Percentiles rank a stretch among this genome's conserved stretches.
Evolutionary conservation across 805 yeast genomes (phyloP).

Genomic region (Kodamaea jinghongensis): DNA sequence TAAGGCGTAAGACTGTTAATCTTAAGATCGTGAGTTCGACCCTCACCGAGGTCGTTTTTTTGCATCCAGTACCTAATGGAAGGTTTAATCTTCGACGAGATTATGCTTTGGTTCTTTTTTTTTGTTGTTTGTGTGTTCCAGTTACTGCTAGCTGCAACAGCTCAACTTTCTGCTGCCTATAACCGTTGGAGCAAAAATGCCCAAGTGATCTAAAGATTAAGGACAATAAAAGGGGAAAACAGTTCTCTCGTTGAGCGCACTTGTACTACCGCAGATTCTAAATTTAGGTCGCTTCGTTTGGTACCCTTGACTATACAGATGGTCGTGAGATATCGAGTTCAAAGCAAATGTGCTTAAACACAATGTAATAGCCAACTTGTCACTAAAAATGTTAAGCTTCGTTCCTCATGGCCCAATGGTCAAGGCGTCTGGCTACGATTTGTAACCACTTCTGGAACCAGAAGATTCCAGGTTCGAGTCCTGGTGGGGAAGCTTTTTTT

Average conservation of each 20-base stretch:
- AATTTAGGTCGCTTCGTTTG: too few species aligned
- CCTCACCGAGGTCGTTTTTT: slow-evolving; percentile 45
- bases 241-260: too few species aligned
- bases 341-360: background rate
- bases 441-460: slow-evolving; percentile 48
- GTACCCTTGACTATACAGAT: too few species aligned
- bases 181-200: too few species aligned
- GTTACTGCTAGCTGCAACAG: too few species aligned
- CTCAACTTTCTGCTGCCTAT: too few species aligned
- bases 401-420: slow-evolving; percentile 76
- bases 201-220: too few species aligned
- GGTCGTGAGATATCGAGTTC: background rate
- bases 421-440: slow-evolving; percentile 73
- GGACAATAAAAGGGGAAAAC: too few species aligned
- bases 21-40: slow-evolving; percentile 50
- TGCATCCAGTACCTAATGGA: slow-evolving; percentile 2
- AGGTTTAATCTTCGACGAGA: too few species aligned
- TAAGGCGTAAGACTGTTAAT: slow-evolving; percentile 49
- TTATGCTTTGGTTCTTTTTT: too few species aligned
- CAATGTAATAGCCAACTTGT: background rate
- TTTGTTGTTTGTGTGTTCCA: too few species aligned
- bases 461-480: slow-evolving; percentile 53
- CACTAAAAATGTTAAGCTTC: slow-evolving; percentile 16
- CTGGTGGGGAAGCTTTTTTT: slow-evolving; percentile 46
- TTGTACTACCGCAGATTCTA: too few species aligned